Conservation (phyloP, 108 stramenopile genomes). For the Stephanodiscus minutulus region DNA sequence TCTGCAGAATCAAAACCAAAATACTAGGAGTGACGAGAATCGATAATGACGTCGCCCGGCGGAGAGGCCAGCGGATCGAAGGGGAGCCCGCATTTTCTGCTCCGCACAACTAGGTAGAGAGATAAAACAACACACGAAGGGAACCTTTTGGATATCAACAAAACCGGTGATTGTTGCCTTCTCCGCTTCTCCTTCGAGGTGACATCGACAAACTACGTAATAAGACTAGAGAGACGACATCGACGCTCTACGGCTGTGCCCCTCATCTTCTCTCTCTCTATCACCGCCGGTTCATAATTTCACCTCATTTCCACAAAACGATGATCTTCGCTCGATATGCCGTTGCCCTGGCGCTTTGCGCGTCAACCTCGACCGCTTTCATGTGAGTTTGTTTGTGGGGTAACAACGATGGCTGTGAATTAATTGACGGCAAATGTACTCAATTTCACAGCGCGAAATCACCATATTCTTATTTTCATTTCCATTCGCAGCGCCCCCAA, state of each 20-base stretch:
- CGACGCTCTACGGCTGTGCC: too few relatives aligned
- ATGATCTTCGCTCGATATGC: conserved; percentile 52
- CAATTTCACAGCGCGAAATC: background rate
- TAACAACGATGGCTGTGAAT: background rate
- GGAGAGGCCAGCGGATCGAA: too few relatives aligned
- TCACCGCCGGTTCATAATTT: background rate
- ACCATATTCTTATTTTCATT: background rate
- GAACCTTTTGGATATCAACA: too few relatives aligned
- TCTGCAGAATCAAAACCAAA: too few relatives aligned
- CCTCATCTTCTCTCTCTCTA: background rate
- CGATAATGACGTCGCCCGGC: background rate
- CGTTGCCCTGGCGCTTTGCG: conserved; percentile 52
- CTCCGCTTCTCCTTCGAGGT: background rate
- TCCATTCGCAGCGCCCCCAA: conserved; percentile 30
- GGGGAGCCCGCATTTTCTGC: too few relatives aligned
- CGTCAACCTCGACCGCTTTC: conserved; percentile 48
- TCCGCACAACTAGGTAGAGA: too few relatives aligned
- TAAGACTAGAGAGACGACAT: too few relatives aligned
- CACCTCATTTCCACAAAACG: background rate
- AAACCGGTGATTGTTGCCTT: too few relatives aligned
- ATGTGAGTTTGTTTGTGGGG: conserved; percentile 37
- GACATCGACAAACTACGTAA: conserved; percentile 6
- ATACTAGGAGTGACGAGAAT: too few relatives aligned
- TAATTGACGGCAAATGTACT: background rate
- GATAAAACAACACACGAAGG: too few relatives aligned